A percentile compares a stretch with the other conserved stretches of the same genome.
phyloP scores from a whole-genome alignment of 2,329 filamentous ascomycete genomes.

The Fusarium begoniae region DNA sequence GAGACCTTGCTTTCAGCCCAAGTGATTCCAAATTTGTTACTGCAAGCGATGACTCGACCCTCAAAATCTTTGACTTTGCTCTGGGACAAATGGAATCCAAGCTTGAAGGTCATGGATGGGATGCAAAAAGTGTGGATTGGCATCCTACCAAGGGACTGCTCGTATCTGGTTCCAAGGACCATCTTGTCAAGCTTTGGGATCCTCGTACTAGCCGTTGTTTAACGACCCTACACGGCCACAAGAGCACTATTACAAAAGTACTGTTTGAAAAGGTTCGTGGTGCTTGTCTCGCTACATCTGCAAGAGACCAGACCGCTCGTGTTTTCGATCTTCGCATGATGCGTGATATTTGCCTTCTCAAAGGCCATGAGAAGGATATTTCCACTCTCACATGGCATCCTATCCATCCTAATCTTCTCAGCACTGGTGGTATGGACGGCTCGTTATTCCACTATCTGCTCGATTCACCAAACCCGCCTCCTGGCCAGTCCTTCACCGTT shows the following conservation, averaged over 20 bases:
- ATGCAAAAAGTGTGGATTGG: constrained; percentile 97
- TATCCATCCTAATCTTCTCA: constrained; percentile 86
- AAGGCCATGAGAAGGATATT: constrained; percentile 96
- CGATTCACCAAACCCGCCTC: constrained; percentile 88
- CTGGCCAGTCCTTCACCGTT: constrained; percentile 74
- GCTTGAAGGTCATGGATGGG: constrained; percentile 95
- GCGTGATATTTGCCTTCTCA: constrained; percentile 93
- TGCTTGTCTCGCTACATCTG: constrained; percentile 88
- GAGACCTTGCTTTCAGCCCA: constrained; percentile 92
- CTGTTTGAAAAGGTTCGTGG: constrained; percentile 88
- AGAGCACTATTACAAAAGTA: constrained; percentile 95
- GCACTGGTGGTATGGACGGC: constrained; percentile 89
- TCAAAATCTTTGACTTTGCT: constrained; percentile 98
- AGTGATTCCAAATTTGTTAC: constrained; percentile 97
- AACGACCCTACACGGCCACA: constrained; percentile 94
- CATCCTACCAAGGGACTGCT: constrained; percentile 94
- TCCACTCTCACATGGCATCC: constrained; percentile 95
- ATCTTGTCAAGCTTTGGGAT: constrained; percentile 97
- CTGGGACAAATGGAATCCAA: constrained; percentile 83
- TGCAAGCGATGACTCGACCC: constrained; percentile 89
- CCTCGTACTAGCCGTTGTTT: constrained; percentile 90
- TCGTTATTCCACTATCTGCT: constrained; percentile 94
- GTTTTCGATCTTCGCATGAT: constrained; percentile 98
- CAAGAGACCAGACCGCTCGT: constrained; percentile 89
- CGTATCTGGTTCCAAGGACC: constrained; percentile 96